A percentile compares a stretch with the other conserved stretches of the same genome.
These are phyloP conservation scores for Penicillium malachiteum DNA, from an alignment of 495 filamentous ascomycete genomes.

Conservation along the genomic window DNA sequence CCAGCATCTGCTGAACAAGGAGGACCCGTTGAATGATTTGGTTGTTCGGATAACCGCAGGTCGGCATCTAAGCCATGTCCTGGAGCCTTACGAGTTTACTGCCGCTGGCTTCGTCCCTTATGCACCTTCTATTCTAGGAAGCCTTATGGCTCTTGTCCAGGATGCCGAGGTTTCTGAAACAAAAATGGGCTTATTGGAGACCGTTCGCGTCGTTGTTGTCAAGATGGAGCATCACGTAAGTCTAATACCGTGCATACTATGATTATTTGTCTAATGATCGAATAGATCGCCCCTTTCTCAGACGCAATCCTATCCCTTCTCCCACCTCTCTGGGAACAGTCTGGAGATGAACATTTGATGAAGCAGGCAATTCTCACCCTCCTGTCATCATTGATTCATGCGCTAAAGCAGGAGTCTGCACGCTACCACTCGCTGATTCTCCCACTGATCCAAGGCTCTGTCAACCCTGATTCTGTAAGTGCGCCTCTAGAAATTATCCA, in stretches of 20 bases:
- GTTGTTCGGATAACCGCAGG: slow-evolving; percentile 92
- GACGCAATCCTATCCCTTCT: slow-evolving; percentile 76
- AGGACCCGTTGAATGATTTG: slow-evolving; percentile 79
- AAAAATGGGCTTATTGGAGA: slow-evolving; percentile 81
- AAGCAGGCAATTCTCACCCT: slow-evolving; percentile 90
- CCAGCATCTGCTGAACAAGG: slow-evolving; percentile 76
- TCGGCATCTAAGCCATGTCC: slow-evolving; percentile 71
- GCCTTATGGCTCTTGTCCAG: slow-evolving; percentile 70
- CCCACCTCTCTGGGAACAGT: slow-evolving; percentile 80
- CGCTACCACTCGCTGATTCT: slow-evolving; percentile 72
- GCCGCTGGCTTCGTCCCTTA: slow-evolving; percentile 69
- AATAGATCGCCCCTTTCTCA: slow-evolving; percentile 65
- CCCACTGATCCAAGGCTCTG: slow-evolving; percentile 73
- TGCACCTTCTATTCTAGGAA: slow-evolving; percentile 63
- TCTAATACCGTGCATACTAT: not conserved
- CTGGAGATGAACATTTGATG: slow-evolving; percentile 79
- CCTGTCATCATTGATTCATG: slow-evolving; percentile 70
- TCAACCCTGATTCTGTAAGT: slow-evolving; percentile 70
- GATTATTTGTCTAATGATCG: slow-evolving; percentile 8
- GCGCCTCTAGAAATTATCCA: not conserved
- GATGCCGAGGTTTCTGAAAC: slow-evolving; percentile 84
- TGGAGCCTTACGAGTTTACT: slow-evolving; percentile 82
- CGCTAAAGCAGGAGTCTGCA: slow-evolving; percentile 71
- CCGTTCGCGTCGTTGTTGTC: slow-evolving; percentile 73
- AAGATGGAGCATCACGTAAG: slow-evolving; percentile 74